Evolutionary conservation across 495 filamentous ascomycete genomes (phyloP), one percentile per base, ranked within the genome.

Genomic region (Friedmanniomyces endolithicus): DNA sequence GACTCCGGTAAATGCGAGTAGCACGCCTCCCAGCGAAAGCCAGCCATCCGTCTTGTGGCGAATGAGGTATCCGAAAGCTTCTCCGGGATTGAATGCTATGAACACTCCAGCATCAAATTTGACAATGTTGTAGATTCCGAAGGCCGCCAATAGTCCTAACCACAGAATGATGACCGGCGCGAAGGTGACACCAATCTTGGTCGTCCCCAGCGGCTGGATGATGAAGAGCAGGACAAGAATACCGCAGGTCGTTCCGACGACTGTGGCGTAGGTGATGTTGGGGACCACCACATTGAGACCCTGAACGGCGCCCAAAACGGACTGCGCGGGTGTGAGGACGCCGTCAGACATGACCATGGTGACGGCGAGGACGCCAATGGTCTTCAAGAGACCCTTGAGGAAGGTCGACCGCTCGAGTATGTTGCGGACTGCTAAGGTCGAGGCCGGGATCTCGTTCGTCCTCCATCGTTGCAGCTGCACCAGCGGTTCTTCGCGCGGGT

Each of bases 1-100:
- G n/a, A 84, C 80, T 20, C 83, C 83, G 2, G 83, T 86, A 50
- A 87, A 87, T 0, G 83, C 76, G 2, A 87, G 75, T 9, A 87
- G 58, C 17, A 83, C 77, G 9, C 83, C 84, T 51, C 84, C 84
- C 17, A 87, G 74, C 56, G 73, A 76, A 52, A 67, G 73, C 84
- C 84, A 87, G 3, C 78, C 84, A 2, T 73, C 65, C 23, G 72
- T 73, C 19, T 74, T 50, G 48, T 65, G 56, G 11, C 63, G 63
- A 17, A 58, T 50, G n/a, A 65, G 60, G 39, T 65, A 65, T 23
- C 20, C 22, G 48, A 59, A 56, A 7, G 52, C 63, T 19, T 53
- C 59, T 12, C 41, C 52, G 1, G 63, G 63, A 24, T 57, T 55
- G 49, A 63, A 65, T 11, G 63, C 63, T 48, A 57, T 60, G 14